These are phyloP conservation scores for Trypanosoma theileri DNA, from an alignment of 208 protist genomes.

Conservation along the genomic window DNA sequence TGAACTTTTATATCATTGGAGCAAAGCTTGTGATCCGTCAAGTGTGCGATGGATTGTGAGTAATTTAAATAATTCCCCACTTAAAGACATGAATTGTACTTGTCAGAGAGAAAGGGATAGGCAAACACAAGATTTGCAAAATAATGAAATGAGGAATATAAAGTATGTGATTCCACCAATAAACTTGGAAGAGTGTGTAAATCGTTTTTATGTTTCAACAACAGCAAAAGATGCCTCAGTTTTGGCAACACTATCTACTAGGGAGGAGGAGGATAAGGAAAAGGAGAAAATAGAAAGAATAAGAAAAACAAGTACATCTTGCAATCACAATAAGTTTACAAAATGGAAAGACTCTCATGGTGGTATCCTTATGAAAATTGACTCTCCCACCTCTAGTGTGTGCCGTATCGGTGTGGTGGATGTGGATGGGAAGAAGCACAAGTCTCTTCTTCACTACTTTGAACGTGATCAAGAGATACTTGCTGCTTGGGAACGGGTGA, in stretches of 20 bases:
- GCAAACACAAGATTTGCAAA: background rate
- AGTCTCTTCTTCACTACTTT: slow-evolving; percentile 66
- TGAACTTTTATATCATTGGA: slow-evolving; percentile 67
- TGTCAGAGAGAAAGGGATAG: slow-evolving; percentile 4
- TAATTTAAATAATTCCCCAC: background rate
- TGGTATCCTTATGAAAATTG: slow-evolving; percentile 20
- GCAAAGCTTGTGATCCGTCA: slow-evolving; percentile 26
- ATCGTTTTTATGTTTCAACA: slow-evolving; percentile 66
- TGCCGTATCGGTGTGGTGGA: slow-evolving; percentile 75
- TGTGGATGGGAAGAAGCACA: slow-evolving; percentile 67
- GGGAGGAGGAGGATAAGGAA: background rate
- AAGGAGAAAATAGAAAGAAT: background rate
- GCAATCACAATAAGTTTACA: slow-evolving; percentile 8
- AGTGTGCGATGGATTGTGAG: slow-evolving; percentile 49
- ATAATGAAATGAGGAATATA: background rate
- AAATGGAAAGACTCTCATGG: slow-evolving; percentile 9
- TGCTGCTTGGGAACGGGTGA: slow-evolving; percentile 36
- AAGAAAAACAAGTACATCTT: background rate
- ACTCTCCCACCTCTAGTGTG: slow-evolving; percentile 3
- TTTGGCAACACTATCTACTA: slow-evolving; percentile 42
- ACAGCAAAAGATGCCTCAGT: slow-evolving; percentile 77
- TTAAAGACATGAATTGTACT: slow-evolving; percentile 1
- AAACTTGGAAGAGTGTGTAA: slow-evolving; percentile 37
- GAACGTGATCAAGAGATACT: slow-evolving; percentile 47
- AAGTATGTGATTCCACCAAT: slow-evolving; percentile 17